Evolutionary conservation across 176 grass and related monocot genomes (phyloP).

Genomic region (Triticum timopheevii): DNA sequence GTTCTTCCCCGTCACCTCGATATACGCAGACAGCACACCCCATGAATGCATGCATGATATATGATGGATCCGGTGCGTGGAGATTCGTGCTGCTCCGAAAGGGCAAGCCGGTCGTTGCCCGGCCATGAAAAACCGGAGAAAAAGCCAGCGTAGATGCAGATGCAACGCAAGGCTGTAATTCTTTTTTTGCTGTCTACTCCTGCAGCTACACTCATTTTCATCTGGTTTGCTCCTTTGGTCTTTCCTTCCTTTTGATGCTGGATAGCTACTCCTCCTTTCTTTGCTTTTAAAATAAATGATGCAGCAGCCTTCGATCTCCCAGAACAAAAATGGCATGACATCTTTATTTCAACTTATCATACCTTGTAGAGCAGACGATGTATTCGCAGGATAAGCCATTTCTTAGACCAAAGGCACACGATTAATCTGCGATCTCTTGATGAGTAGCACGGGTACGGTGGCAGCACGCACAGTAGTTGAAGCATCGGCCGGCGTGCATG

Average conservation of each 20-base stretch:
- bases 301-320: neutral
- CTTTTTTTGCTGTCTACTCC: neutral
- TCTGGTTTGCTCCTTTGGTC: slow-evolving; percentile 12
- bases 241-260: slow-evolving; percentile 4
- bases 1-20: neutral
- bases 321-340: too few species aligned
- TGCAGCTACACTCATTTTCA: neutral
- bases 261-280: neutral
- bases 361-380: too few species aligned
- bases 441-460: neutral
- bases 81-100: slow-evolving; percentile 16
- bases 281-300: neutral
- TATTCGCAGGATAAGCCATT: too few species aligned
- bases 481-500: neutral
- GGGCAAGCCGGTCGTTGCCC: neutral
- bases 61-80: neutral
- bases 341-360: too few species aligned
- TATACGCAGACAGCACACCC: neutral
- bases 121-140: slow-evolving; percentile 23
- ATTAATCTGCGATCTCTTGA: neutral
- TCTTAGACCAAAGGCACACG: too few species aligned
- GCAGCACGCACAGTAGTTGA: neutral
- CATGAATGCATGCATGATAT: neutral
- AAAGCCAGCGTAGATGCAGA: neutral
- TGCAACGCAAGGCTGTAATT: neutral